Evolutionary conservation across 2,329 filamentous ascomycete species (phyloP), one percentile per base, ranked within the genome.

Genomic region (Ciborinia camelliae): DNA sequence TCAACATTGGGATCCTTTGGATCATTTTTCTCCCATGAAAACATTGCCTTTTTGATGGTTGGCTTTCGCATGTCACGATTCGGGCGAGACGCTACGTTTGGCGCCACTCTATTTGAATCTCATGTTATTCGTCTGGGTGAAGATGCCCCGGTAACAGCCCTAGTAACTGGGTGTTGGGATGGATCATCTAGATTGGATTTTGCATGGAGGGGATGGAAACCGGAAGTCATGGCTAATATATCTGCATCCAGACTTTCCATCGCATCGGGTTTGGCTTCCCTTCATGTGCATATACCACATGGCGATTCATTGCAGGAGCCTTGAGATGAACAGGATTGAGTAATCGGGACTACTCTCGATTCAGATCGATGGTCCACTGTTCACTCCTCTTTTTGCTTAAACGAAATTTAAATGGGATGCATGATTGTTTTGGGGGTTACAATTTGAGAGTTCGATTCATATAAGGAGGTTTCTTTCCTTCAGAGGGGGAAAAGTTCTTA

Each of bases 401-500:
- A 20, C 20, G 41, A 26, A 35, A 58, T 47, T 58, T 45, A 23
- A 12, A 58, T 35, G 28, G 28, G 20, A 15, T 58, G 12, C 20
- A 58, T 58, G 55, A 58, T 26, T 35, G 20, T 26, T 47, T 45
- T 26, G 41, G 28, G 41, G 30, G 15, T n/a, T 14, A 12, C 6
- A 10, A 35, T 59, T 47, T 32, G 20, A 32, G 26, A 28, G 15
- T 6, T 23, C 20, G 28, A 9, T 41, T 50, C 43, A 59, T 51
- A 59, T 64, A 64, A 64, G 53, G 35, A 51, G 35, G 20, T 41
- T 64, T 59, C 45, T 39, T 64, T 43, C 62, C 14, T 10, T 23
- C 18, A 4, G 23, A 32, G 35, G 12, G 14, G 32, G n/a, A n/a
- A 37, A 4, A 8, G 7, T 51, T 51, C 14, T 3, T 32, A 12